Evolutionary conservation across 169 alveolate genomes (phyloP), one percentile per base, ranked within the genome.

Genomic region (Cryptosporidium xiaoi): DNA sequence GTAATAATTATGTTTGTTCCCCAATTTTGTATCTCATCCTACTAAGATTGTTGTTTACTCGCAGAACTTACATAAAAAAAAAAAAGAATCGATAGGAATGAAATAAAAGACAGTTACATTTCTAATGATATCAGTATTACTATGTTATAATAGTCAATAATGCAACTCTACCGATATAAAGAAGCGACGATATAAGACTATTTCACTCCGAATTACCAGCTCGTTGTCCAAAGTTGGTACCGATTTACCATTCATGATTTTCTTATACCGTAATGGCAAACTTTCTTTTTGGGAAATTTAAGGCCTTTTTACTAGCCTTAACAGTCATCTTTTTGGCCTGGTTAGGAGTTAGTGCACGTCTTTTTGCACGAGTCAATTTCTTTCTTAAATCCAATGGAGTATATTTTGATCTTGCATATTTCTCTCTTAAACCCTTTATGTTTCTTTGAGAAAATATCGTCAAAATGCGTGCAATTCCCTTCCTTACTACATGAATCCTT

Each of bases 371-470:
- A 66, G 99, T 96, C 83, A 93, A 93, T 93, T 96, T 96, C 36
- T 93, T 93, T 71, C 99, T 95, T 69, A 96, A 90, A 90, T 96
- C 98, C 64, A 92, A 60, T 24, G 99, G 98, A 71, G 71, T 90
- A 71, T 92, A 91, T 91, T 95, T 93, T 83, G 92, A 82, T 66
- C 94, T 95, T 85, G 91, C 90, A 93, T 89, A 85, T 62, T 91
- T 90, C 71, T 90, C 94, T 60, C 96, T 92, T 34, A 95, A 96
- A 68, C 91, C 94, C 60, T 94, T 96, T 83, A 84, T 92, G 85
- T 92, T 93, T 91, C 96, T 95, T 82, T 97, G 97, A 91, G 95
- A 95, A 90, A 96, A 92, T 34, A 96, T 97, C 13, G 99, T 97
- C 93, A 96, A 84, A 2, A 96, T 96, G 58, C 96, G 96, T 51